Percentiles rank a stretch among this genome's conserved stretches.
phyloP scores from a whole-genome alignment of 345 rosid genomes.

The Aegle marmelos region DNA sequence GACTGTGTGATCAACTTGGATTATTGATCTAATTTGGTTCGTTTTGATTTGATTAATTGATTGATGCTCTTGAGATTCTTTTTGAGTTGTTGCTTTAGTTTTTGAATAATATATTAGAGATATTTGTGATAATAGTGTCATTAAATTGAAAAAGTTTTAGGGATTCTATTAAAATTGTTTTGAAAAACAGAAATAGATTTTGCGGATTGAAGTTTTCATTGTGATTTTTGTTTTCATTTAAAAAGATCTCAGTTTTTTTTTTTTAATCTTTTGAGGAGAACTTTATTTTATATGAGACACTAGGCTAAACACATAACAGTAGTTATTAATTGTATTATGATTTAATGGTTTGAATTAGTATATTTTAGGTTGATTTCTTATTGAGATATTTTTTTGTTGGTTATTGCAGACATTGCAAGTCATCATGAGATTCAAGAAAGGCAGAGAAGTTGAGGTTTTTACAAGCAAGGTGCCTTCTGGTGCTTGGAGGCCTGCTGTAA shows the following conservation, averaged over 20 bases:
- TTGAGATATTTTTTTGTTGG: not conserved
- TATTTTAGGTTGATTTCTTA: not conserved
- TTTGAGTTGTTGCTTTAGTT: not conserved
- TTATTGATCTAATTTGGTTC: not conserved
- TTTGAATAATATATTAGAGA: not conserved
- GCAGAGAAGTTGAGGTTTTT: conserved; percentile 59
- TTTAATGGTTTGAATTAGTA: not conserved
- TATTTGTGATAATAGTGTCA: not conserved
- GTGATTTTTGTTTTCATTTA: not conserved
- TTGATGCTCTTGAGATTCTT: not conserved
- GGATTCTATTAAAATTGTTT: not conserved
- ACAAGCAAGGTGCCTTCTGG: conserved; percentile 41
- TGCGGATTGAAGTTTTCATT: not conserved
- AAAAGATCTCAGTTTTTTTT: not conserved
- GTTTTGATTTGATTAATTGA: not conserved
- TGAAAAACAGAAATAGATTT: not conserved
- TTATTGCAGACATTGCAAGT: conserved; percentile 3
- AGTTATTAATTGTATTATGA: not conserved
- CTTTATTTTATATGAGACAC: not conserved
- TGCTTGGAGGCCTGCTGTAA: conserved; percentile 55
- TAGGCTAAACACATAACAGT: not conserved
- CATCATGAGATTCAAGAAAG: conserved; percentile 62
- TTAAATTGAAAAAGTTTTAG: not conserved
- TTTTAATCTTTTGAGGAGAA: not conserved
- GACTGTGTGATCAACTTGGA: not conserved